Base-by-base conservation (phyloP, 352 stramenopile genomes). In the Achlya hypogyna region DNA sequence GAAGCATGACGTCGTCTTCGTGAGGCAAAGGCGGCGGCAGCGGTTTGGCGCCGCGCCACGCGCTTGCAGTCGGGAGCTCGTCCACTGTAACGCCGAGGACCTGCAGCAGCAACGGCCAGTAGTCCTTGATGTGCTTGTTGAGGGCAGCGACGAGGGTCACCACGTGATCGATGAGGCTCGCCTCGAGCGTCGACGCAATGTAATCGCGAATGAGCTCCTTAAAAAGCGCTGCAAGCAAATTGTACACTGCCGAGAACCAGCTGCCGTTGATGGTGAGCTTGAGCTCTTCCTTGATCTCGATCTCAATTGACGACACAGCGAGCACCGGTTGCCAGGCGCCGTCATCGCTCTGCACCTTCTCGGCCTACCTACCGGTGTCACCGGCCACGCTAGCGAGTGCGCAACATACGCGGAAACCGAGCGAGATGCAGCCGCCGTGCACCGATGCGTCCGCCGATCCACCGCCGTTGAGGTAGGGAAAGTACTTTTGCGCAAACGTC, bases 231-330 rank as follows among this genome's bases (percentile, higher is more conserved):
- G 85, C 85, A 5, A 94, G 71, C 69, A 92, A 52, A 40, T 94
- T 94, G 72, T 94, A 94, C 5, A 94, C 72, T 8, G 82, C 77
- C 53, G 83, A 92, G 70, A 94, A 94, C 85, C 85, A 94, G 45
- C 83, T 92, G 9, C 83, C 83, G 69, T 94, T 81, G 1, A 94
- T 78, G 0, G 75, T 85, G 58, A 94, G 76, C 65, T 89, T 94
- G 34, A 94, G 71, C 43, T 92, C 83, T 40, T 92, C 75, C 12
- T 82, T 82, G 54, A 93, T 93, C 35, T 91, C 85, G 34, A 93
- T 91, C 42, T 79, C 74, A 72, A 93, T 90, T 51, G 85, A 92
- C 52, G 89, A 87, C 5, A 93, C 68, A 38, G 88, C 83, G n/a
- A 93, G 58, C 16, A 77, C 80, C 5, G 85, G 85, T 49, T 84